Percentiles rank a stretch among this genome's conserved stretches.
Conservation (phyloP, 2,329 filamentous ascomycete species). For the Chaetomium globosum region DNA sequence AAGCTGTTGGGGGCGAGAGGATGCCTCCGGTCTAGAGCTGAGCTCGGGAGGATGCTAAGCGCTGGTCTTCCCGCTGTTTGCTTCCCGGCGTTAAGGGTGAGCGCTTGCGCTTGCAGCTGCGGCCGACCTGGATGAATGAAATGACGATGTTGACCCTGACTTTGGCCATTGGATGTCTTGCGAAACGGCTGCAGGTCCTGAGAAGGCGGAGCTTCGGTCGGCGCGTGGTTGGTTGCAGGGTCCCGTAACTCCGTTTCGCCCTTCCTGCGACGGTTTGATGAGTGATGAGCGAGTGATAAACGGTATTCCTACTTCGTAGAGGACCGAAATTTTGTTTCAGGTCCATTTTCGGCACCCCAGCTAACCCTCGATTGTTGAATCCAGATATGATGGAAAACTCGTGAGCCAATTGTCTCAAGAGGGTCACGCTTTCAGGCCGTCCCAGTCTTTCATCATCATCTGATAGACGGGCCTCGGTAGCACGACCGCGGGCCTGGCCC, state of each 20-base stretch:
- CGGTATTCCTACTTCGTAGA: not conserved
- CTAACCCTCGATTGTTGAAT: not conserved
- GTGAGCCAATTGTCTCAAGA: not conserved
- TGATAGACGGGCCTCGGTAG: conserved; percentile 16
- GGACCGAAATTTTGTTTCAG: not conserved
- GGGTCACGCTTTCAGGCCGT: not conserved
- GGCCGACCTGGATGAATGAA: not conserved
- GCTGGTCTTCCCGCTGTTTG: conserved; percentile 7
- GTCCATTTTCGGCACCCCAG: not conserved
- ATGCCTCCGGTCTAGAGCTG: not conserved
- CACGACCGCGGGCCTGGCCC: conserved; percentile 11
- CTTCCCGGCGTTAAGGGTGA: not conserved
- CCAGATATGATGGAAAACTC: not conserved
- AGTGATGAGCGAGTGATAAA: not conserved
- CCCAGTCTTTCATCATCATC: conserved; percentile 22
- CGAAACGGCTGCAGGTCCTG: not conserved
- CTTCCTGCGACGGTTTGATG: not conserved
- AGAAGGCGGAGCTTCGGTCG: not conserved
- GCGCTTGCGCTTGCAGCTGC: conserved; percentile 17
- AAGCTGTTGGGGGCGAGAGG: not conserved
- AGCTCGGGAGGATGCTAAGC: conserved; percentile 13
- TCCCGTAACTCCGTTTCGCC: conserved; percentile 3
- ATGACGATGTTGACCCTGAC: not conserved
- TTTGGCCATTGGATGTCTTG: not conserved
- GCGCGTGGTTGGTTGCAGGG: conserved; percentile 8